Percentiles rank a stretch among this genome's conserved stretches.
Evolutionary conservation across 164 flowering plant genomes (phyloP).

Genomic region (Berberis thunbergii): DNA sequence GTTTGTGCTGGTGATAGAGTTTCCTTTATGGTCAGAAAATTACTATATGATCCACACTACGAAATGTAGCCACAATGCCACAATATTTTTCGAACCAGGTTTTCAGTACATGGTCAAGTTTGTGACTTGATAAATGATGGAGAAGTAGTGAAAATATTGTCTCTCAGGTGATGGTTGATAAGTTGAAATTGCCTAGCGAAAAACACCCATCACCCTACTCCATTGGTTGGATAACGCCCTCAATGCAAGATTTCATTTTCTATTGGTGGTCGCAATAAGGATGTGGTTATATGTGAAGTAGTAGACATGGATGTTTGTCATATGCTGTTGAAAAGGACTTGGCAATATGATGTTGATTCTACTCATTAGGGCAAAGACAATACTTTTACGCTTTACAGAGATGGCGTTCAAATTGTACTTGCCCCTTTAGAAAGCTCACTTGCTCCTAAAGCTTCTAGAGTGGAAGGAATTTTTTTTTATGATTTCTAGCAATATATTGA

Average conservation of each 20-base stretch:
- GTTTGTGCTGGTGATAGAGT: too few species aligned
- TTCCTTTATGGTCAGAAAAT: too few species aligned
- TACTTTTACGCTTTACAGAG: not conserved
- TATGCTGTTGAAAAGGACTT: not conserved
- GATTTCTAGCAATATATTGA: not conserved
- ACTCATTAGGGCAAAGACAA: not conserved
- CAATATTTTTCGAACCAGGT: not conserved
- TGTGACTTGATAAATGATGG: not conserved
- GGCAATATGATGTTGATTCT: not conserved
- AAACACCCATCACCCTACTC: not conserved
- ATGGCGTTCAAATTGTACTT: not conserved
- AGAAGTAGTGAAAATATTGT: not conserved
- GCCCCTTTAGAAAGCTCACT: not conserved
- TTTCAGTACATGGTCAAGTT: not conserved
- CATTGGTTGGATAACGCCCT: not conserved
- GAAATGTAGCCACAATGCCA: not conserved
- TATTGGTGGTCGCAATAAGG: not conserved
- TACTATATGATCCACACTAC: too few species aligned
- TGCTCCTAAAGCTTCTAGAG: not conserved
- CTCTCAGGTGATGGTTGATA: conserved; percentile 1
- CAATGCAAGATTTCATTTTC: not conserved
- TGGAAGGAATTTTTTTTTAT: not conserved
- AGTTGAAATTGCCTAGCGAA: not conserved
- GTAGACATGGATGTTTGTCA: not conserved
- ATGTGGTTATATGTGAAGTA: not conserved